Evolutionary conservation across 2,329 filamentous ascomycete genomes (phyloP), one percentile per base, ranked within the genome.

Genomic region (Neonectria sp.): DNA sequence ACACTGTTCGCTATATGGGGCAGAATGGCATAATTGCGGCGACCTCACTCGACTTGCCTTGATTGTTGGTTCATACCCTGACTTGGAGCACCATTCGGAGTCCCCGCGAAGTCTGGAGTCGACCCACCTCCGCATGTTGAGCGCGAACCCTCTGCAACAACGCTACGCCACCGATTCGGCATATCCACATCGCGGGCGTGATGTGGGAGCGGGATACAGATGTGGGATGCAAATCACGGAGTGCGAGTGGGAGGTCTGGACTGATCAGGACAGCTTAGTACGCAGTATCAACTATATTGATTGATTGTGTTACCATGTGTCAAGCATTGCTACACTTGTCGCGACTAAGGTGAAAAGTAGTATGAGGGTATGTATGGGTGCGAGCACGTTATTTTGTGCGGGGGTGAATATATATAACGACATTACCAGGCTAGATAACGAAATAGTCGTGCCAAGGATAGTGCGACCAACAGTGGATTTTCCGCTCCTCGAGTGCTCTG

Each of bases 281-380:
- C 15, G 13, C 21, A 6, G 12, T 5, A 11, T 6, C n/a, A 25
- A 33, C 49, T 13, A 15, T 12, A 13, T 52, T 31, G 40, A 13
- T 52, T 31, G 29, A 13, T n/a, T 35, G 21, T 15, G 51, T 53
- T 24, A 15, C 29, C 4, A 35, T 24, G 8, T 35, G 29, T 8
- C 31, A 35, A 7, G 31, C n/a, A 24, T 37, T 15, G 43, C n/a
- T 15, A 37, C n/a, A 35, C 15, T 40, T 40, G 13, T 17, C 17
- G 12, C 11, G 31, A 24, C 46, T 24, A 48, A 46, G 29, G 40
- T 9, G 40, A 2, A 9, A 31, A 45, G 6, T 37, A 17, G 33
- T 8, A 55, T 62, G 59, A 29, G 53, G 48, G 37, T 62, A 55
- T 55, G 51, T 62, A 62, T 62, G 59, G 59, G 59, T 62, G 49